Evolutionary conservation across 2,329 filamentous ascomycete species (phyloP), one percentile per base, ranked within the genome.

Genomic region (Aspergillus fischeri): DNA sequence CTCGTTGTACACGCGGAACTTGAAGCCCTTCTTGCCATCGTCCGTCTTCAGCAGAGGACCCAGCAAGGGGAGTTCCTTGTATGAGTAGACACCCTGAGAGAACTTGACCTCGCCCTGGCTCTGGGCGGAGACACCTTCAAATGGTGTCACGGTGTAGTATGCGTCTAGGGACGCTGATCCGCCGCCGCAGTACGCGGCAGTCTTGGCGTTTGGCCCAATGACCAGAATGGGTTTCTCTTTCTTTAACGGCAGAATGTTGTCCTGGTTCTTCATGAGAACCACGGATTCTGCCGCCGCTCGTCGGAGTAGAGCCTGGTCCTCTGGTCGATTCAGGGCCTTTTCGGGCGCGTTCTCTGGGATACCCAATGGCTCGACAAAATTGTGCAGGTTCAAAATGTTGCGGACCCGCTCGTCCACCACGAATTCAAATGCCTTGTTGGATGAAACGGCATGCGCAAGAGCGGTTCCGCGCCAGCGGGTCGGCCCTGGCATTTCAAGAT

Each of bases 211-310:
- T 11, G 81, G 81, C 3, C 81, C 83, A 56, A 85, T 83, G 20
- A 84, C 75, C 10, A 81, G 77, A 11, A 81, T 72, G 0, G 78
- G 74, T 56, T 78, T 75, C 25, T 72, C 70, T 49, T 75, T 77
- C 42, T 74, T 71, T 53, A 84, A 68, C 0, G 89, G 89, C 1
- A 92, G 77, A 0, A 87, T 70, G 14, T 77, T 77, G 41, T 81
- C 80, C 11, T 90, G 81, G 62, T 92, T 92, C 75, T 91, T 91
- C 51, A 92, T 75, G 11, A 92, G 78, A 1, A 91, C 88, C 8
- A 90, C 85, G 3, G 85, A 85, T 67, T 91, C 87, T 4, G 85
- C 82, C 20, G 86, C 87, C 25, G 89, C 80, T 54, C 81, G 79
- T 20, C 89, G 81, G 24, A 91, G 81, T 49, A 91, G 76, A 17